Evolutionary conservation across 805 yeast species (phyloP).

Genomic region (Pichia ethanolica): DNA sequence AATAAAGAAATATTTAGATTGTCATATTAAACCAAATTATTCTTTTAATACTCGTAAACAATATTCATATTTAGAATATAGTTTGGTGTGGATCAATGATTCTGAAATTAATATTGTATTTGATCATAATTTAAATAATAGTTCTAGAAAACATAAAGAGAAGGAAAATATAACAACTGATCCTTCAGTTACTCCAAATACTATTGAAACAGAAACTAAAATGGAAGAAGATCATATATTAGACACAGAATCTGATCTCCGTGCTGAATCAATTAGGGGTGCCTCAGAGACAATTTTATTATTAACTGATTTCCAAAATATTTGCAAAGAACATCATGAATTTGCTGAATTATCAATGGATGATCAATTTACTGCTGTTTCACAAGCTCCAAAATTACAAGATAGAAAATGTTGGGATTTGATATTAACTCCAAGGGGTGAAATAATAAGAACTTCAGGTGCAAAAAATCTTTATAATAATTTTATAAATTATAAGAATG

Average conservation of each 20-base stretch:
- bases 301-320: conserved; percentile 7
- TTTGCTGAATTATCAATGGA: conserved; percentile 6
- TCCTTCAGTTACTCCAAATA: background rate
- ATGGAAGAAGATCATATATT: background rate
- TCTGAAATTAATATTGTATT: conserved; percentile 49
- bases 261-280: conserved; percentile 5
- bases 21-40: conserved; percentile 31
- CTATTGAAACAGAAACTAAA: too few species aligned
- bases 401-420: conserved; percentile 13
- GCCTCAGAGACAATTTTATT: conserved; percentile 5
- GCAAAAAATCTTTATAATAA: conserved; percentile 2
- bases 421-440: conserved; percentile 1
- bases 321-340: conserved; percentile 6
- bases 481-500: background rate
- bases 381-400: conserved; percentile 8
- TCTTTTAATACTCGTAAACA: conserved; percentile 23
- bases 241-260: background rate
- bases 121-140: conserved; percentile 16
- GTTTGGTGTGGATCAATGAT: conserved; percentile 64
- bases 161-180: too few species aligned
- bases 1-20: conserved; percentile 47
- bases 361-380: conserved; percentile 5
- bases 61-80: conserved; percentile 28
- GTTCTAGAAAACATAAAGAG: conserved; percentile 18
- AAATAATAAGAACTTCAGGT: conserved; percentile 2